phyloP scores from a whole-genome alignment of 352 stramenopile genomes.

The Globisporangium yorkense region DNA sequence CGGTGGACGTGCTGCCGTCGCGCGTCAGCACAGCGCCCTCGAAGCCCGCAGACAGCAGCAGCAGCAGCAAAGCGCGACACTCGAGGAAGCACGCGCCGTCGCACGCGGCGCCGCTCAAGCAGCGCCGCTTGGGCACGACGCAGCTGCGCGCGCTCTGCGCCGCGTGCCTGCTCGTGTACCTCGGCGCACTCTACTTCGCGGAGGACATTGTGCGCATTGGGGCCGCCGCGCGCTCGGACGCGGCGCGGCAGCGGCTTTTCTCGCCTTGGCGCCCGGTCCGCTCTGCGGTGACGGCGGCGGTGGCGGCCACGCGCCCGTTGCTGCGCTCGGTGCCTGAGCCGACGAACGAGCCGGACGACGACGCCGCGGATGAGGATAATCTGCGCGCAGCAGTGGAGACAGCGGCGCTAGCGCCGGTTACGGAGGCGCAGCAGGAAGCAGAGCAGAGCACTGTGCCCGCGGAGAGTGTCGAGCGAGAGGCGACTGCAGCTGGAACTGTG shows the following conservation, averaged over 20 bases:
- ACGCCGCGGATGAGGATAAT: background rate
- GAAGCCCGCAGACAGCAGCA: background rate
- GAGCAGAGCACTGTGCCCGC: background rate
- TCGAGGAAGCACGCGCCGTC: background rate
- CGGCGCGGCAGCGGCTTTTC: constrained; percentile 13
- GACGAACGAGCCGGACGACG: background rate
- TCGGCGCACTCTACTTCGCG: constrained; percentile 11
- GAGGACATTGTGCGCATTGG: constrained; percentile 14
- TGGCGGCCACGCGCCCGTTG: background rate
- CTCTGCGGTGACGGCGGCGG: constrained; percentile 8
- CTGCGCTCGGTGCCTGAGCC: background rate
- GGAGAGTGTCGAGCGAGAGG: background rate
- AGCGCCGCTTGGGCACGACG: constrained; percentile 14
- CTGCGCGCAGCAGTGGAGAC: background rate
- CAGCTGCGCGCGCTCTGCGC: constrained; percentile 15
- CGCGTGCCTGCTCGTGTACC: constrained; percentile 16
- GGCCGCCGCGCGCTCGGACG: constrained; percentile 10
- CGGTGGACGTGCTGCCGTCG: background rate
- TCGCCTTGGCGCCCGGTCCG: constrained; percentile 14
- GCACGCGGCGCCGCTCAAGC: background rate
- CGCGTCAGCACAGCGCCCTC: background rate
- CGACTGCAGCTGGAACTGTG: background rate
- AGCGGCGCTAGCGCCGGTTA: background rate
- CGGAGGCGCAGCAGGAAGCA: background rate
- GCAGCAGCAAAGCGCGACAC: background rate